Percentiles rank a stretch among this genome's conserved stretches.
These are phyloP conservation scores for Apophysomyces trapeziformis DNA, from an alignment of 371 early-diverging fungal species.

Conservation along the genomic window DNA sequence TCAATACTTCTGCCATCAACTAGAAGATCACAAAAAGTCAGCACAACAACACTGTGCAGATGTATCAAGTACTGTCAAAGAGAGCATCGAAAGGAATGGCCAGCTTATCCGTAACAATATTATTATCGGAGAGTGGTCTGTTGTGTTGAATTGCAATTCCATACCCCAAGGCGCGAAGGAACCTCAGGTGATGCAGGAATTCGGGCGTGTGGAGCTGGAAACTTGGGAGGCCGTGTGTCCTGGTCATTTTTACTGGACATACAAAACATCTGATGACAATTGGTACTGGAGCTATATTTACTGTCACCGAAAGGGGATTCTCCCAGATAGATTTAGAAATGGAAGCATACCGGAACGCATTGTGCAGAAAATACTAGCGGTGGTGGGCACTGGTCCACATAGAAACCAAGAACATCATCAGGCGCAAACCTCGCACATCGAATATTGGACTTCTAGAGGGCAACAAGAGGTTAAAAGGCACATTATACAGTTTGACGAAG, in stretches of 20 bases:
- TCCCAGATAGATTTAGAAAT: constrained; percentile 6
- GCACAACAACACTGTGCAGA: constrained; percentile 27
- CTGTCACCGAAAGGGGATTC: constrained; percentile 24
- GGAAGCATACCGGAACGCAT: neutral
- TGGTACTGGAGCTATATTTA: constrained; percentile 39
- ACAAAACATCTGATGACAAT: constrained; percentile 34
- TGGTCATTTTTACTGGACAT: constrained; percentile 40
- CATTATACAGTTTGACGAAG: constrained; percentile 22
- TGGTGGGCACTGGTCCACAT: neutral
- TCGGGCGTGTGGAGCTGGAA: constrained; percentile 21
- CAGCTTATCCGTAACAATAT: constrained; percentile 25
- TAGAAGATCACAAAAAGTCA: constrained; percentile 25
- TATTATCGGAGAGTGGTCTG: constrained; percentile 37
- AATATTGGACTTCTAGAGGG: constrained; percentile 15
- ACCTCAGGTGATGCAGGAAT: constrained; percentile 24
- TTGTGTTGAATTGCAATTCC: constrained; percentile 28
- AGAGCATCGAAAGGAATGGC: constrained; percentile 3
- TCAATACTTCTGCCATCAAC: constrained; percentile 36
- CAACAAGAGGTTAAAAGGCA: constrained; percentile 5
- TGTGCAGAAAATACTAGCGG: neutral
- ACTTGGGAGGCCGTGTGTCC: constrained; percentile 26
- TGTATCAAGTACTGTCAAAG: constrained; percentile 16
- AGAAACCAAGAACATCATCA: neutral
- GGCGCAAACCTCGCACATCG: constrained; percentile 14
- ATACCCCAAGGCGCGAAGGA: constrained; percentile 26